Conservation (phyloP, 129 eudicot species). For the Lonicera japonica region DNA sequence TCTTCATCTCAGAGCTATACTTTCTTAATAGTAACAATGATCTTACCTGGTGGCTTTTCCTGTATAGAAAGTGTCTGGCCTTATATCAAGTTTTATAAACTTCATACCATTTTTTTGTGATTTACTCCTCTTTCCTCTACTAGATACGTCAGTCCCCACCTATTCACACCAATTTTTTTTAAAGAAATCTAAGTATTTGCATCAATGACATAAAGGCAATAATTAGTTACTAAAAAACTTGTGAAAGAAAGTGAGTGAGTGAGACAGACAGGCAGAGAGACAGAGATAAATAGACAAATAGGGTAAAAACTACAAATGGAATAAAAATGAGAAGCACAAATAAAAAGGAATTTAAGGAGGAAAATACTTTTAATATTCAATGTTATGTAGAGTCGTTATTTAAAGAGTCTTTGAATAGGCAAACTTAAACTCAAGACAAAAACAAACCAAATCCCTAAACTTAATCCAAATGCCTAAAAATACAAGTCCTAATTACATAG, state of each 20-base stretch:
- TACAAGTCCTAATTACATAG: too few species aligned
- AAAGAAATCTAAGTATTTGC: background rate
- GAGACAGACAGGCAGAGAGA: background rate
- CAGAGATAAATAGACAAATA: too few species aligned
- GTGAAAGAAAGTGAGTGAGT: background rate
- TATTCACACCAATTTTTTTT: background rate
- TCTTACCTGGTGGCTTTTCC: slow-evolving; percentile 71
- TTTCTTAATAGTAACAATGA: background rate
- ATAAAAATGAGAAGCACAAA: too few species aligned
- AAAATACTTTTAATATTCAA: background rate
- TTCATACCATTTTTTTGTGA: slow-evolving; percentile 44
- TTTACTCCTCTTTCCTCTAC: background rate
- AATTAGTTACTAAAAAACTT: background rate
- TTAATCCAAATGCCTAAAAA: too few species aligned
- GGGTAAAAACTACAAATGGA: too few species aligned
- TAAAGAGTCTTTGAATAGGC: background rate
- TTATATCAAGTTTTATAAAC: slow-evolving; percentile 77
- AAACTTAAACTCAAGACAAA: too few species aligned
- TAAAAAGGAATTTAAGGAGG: too few species aligned
- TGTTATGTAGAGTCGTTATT: background rate
- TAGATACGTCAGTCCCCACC: too few species aligned
- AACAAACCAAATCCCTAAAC: too few species aligned
- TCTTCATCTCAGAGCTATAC: background rate
- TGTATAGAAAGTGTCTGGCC: slow-evolving; percentile 73
- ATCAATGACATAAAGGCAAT: background rate